These are phyloP conservation scores for Coniochaeta sp. DNA, from an alignment of 2,329 filamentous ascomycete genomes.

Conservation along the genomic window DNA sequence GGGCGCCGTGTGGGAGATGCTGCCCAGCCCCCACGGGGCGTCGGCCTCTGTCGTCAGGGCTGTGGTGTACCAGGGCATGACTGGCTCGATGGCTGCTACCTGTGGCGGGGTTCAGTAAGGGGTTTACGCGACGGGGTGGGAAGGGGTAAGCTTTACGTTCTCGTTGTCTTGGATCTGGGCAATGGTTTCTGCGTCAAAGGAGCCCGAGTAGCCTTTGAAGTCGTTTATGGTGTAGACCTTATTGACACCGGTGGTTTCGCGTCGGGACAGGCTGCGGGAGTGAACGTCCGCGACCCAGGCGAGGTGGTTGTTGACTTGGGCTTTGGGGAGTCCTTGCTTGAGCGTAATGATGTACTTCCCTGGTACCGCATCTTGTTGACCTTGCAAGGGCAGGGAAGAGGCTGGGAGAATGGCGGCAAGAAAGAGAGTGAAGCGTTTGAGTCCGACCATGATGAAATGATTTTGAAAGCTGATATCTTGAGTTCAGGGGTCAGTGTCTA, in stretches of 20 bases:
- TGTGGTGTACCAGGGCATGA: background rate
- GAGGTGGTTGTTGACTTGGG: slow-evolving; percentile 23
- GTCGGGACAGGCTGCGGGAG: slow-evolving; percentile 21
- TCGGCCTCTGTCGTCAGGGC: slow-evolving; percentile 1
- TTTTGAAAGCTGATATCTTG: background rate
- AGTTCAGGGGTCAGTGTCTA: background rate
- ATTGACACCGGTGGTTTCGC: slow-evolving; percentile 22
- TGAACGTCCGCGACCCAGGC: slow-evolving; percentile 26
- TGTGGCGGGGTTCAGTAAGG: background rate
- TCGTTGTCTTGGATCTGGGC: slow-evolving; percentile 21
- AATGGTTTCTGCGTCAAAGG: slow-evolving; percentile 34
- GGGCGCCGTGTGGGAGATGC: slow-evolving; percentile 16
- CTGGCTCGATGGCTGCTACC: background rate
- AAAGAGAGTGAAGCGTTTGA: background rate
- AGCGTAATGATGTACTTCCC: slow-evolving; percentile 35
- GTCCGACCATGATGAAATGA: background rate
- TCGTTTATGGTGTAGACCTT: slow-evolving; percentile 26
- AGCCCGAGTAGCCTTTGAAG: slow-evolving; percentile 34
- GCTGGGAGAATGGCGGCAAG: background rate
- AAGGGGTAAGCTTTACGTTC: background rate
- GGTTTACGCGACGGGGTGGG: background rate
- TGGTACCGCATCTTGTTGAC: background rate
- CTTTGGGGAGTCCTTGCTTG: slow-evolving; percentile 23
- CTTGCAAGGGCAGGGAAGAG: background rate
- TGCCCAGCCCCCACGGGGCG: slow-evolving; percentile 18